A percentile compares a stretch with the other conserved stretches of the same genome.
These are phyloP conservation scores for Diaporthe humulicola DNA, from an alignment of 2,329 filamentous ascomycete genomes.

Conservation along the genomic window DNA sequence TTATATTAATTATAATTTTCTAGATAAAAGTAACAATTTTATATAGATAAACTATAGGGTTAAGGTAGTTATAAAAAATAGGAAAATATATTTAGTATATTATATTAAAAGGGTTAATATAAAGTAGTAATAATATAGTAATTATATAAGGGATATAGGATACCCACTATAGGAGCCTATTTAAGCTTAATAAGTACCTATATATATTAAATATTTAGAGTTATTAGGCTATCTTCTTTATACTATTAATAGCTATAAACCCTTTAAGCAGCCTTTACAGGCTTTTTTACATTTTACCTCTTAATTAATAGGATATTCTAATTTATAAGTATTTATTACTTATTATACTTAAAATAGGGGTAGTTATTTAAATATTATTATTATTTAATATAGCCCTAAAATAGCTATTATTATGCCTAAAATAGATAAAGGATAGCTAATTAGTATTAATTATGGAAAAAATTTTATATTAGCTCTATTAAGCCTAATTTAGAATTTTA, in stretches of 20 bases:
- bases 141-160: not conserved
- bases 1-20: not conserved
- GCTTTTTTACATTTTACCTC: not conserved
- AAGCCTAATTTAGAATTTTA: no score
- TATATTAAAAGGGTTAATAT: not conserved
- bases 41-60: not conserved
- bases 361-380: not conserved
- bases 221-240: not conserved
- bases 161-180: not conserved
- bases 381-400: not conserved
- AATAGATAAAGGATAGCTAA: no score
- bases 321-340: not conserved
- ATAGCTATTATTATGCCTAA: no score
- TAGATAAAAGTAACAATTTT: not conserved
- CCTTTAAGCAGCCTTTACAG: not conserved
- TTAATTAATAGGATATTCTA: not conserved
- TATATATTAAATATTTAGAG: not conserved
- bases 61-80: not conserved
- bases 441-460: no score
- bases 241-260: not conserved
- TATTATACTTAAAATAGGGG: not conserved
- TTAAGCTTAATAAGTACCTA: not conserved
- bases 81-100: not conserved
- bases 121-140: not conserved
- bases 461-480: no score